Conservation (phyloP, 2,329 filamentous ascomycete species). For the Myriosclerotinia duriaeana region DNA sequence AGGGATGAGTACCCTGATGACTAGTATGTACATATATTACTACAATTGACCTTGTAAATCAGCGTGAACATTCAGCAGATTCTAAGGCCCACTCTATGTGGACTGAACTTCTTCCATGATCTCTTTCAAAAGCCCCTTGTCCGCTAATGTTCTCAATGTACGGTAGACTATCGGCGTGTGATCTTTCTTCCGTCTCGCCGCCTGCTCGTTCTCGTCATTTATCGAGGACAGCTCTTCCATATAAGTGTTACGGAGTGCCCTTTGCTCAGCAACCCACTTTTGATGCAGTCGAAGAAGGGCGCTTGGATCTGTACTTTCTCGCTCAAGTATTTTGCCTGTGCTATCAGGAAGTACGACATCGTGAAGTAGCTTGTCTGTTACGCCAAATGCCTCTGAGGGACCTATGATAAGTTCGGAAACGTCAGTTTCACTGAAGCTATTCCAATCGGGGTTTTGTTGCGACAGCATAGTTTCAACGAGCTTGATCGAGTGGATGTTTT, state of each 20-base stretch:
- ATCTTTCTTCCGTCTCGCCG: conserved; percentile 60
- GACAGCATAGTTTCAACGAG: conserved; percentile 45
- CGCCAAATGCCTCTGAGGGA: conserved; percentile 24
- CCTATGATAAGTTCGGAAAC: conserved; percentile 23
- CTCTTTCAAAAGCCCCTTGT: conserved; percentile 59
- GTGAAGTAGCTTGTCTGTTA: conserved; percentile 31
- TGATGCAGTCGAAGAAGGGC: conserved; percentile 44
- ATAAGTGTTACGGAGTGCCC: conserved; percentile 48
- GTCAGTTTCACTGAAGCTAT: conserved; percentile 37
- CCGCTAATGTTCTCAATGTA: conserved; percentile 69
- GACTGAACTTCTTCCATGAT: conserved; percentile 34
- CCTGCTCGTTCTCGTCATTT: conserved; percentile 52
- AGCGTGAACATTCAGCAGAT: neutral
- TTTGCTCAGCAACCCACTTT: conserved; percentile 46
- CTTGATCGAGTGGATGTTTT: conserved; percentile 45
- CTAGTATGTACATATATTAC: conserved; percentile 43
- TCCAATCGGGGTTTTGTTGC: conserved; percentile 46
- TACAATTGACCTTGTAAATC: neutral
- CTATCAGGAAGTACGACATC: conserved; percentile 15
- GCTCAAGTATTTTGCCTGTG: conserved; percentile 25
- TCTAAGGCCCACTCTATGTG: conserved; percentile 5
- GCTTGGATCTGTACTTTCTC: conserved; percentile 25
- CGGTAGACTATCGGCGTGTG: conserved; percentile 66
- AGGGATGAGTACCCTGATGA: conserved; percentile 84
- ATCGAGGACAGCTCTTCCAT: conserved; percentile 49